These are phyloP conservation scores for Globisporangium emineosum DNA, from an alignment of 352 stramenopile genomes.

Conservation along the genomic window DNA sequence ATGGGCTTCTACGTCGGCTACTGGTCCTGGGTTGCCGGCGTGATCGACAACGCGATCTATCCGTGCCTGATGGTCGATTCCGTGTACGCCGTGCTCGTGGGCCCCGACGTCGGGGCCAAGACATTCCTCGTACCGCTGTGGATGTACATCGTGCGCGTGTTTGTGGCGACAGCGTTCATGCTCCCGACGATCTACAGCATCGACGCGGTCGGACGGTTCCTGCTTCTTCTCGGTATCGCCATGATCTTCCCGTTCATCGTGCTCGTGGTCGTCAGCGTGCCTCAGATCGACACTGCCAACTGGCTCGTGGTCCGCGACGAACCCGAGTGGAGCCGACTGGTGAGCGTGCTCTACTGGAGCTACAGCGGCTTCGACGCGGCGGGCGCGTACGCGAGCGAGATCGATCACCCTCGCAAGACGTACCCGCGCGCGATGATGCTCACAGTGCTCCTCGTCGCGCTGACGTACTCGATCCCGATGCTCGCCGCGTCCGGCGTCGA, in stretches of 20 bases:
- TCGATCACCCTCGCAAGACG: constrained; percentile 59
- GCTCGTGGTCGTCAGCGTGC: constrained; percentile 42
- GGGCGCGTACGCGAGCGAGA: constrained; percentile 69
- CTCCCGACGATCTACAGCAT: constrained; percentile 65
- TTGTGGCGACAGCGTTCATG: constrained; percentile 66
- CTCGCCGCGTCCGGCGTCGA: constrained; percentile 61
- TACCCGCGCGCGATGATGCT: constrained; percentile 79
- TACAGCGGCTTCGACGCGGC: constrained; percentile 78
- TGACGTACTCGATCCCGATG: constrained; percentile 71
- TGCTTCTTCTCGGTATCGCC: constrained; percentile 44
- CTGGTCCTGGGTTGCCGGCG: constrained; percentile 77
- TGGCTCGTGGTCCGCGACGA: constrained; percentile 68
- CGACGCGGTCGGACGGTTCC: constrained; percentile 60
- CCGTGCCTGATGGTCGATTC: constrained; percentile 81
- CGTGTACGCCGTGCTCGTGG: constrained; percentile 14
- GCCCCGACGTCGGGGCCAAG: constrained; percentile 20
- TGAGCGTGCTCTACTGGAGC: constrained; percentile 81
- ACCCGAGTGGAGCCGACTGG: constrained; percentile 55
- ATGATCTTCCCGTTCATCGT: constrained; percentile 70
- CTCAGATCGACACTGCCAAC: constrained; percentile 56
- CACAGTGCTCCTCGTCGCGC: constrained; percentile 65
- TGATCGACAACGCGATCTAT: constrained; percentile 87
- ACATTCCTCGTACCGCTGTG: constrained; percentile 8
- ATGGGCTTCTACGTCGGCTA: constrained; percentile 86
- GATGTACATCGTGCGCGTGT: constrained; percentile 23